Percentiles rank a stretch among this genome's conserved stretches.
Evolutionary conservation across 345 rosid species (phyloP).

Genomic region (Syzygium aqueum): DNA sequence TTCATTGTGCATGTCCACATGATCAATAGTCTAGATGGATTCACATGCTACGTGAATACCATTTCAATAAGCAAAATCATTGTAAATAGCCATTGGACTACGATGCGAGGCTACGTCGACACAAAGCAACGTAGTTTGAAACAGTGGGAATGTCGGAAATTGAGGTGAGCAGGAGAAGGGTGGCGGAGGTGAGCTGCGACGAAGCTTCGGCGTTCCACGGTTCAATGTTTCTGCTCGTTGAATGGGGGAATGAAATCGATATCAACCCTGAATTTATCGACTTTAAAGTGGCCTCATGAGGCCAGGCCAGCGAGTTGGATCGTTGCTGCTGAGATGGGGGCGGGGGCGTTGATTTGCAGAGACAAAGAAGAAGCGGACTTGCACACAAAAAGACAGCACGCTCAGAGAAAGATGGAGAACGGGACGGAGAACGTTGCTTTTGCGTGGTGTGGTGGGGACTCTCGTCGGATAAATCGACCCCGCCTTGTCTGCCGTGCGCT

Average conservation of each 20-base stretch:
- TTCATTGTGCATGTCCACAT: neutral
- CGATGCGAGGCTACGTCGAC: neutral
- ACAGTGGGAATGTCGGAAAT: neutral
- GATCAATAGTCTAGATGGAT: neutral
- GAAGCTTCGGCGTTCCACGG: neutral
- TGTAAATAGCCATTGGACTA: neutral
- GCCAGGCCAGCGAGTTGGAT: neutral
- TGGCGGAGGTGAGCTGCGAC: neutral
- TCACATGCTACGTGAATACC: neutral
- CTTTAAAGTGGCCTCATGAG: neutral
- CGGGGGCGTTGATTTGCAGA: neutral
- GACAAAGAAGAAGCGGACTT: fast-evolving
- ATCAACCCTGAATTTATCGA: neutral
- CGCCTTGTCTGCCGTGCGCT: too few relatives aligned
- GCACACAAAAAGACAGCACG: neutral
- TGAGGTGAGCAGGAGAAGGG: neutral
- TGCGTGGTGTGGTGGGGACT: too few relatives aligned
- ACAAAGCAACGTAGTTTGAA: neutral
- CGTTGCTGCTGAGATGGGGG: neutral
- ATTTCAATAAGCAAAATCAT: too few relatives aligned
- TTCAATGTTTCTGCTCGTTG: neutral
- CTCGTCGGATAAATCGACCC: too few relatives aligned
- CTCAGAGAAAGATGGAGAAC: neutral
- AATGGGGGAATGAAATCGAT: neutral
- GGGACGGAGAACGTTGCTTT: too few relatives aligned